Base-by-base conservation (phyloP, 768 basidiomycete species). In the Serendipita sp. region DNA sequence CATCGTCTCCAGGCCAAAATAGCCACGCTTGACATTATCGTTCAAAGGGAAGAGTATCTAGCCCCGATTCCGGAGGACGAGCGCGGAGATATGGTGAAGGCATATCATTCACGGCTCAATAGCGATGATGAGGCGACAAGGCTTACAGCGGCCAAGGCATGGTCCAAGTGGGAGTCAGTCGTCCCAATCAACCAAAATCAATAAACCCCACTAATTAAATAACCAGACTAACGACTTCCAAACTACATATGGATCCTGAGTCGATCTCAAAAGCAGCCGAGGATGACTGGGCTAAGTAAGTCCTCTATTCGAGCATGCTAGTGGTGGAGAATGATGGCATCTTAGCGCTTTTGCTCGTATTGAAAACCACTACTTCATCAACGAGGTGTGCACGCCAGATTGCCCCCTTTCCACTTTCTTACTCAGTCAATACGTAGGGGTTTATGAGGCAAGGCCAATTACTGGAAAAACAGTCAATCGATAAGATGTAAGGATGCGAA, bases 371-470 rank as follows among this genome's bases (percentile, higher is more conserved):
- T 95, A 88, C 73, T 94, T 94, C 70, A 76, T 93, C 63, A 89
- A 93, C 69, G 80, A 82, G 64, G 88, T 88, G 63, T 67, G 56
- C 16, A 36, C n/a, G 13, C 16, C 7, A 60, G 23, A 38, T 60
- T n/a, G 23, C 16, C 23, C 23, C 34, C 41, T 18, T 56, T 13
- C 64, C 44, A 65, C n/a, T n/a, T 58, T 18, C 13, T 7, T 41
- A 41, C 38, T 41, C 5, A 41, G 38, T 41, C 36, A n/a, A 65
- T 15, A 45, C 35, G 5, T 58, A 91, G 84, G 86, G 88, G 2
- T 95, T 90, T 74, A 85, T 93, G 84, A 78, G 89, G 23, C 88
- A 92, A 7, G 90, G 93, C 0, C 90, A 94, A 72, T 78, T 96
- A 16, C 77, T 96, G 47, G 89, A 91, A 68, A 78, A 79, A 67